Conservation (phyloP, 2,329 filamentous ascomycete species). For the Nemania sp. region DNA sequence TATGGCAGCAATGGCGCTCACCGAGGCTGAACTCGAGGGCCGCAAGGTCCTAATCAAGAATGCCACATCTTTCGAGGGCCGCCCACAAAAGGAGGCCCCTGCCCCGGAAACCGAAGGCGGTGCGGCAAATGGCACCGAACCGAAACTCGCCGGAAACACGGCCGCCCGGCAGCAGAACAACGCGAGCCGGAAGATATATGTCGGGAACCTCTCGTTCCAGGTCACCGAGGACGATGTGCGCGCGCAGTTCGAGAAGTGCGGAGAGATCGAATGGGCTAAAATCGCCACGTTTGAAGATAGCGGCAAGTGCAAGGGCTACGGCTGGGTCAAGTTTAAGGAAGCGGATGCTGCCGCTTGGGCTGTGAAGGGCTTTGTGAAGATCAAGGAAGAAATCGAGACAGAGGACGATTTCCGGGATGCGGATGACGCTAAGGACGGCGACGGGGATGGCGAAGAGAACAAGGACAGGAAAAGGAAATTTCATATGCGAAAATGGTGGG, state of each 20-base stretch:
- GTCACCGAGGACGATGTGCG: conserved; percentile 83
- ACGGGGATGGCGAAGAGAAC: conserved; percentile 56
- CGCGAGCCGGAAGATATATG: conserved; percentile 85
- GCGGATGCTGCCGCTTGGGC: conserved; percentile 79
- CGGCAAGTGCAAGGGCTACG: conserved; percentile 98
- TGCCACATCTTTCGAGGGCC: conserved; percentile 88
- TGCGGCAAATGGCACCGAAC: conserved; percentile 45
- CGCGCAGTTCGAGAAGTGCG: conserved; percentile 86
- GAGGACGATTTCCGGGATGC: conserved; percentile 69
- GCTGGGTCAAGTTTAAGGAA: conserved; percentile 91
- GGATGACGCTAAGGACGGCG: conserved; percentile 50
- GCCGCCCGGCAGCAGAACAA: conserved; percentile 55
- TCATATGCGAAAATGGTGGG: conserved; percentile 80
- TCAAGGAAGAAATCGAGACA: conserved; percentile 73
- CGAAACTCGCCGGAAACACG: conserved; percentile 29
- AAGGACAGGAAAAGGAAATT: conserved; percentile 64
- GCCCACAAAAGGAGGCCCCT: conserved; percentile 72
- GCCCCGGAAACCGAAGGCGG: conserved; percentile 52
- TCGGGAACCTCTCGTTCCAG: conserved; percentile 89
- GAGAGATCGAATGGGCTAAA: conserved; percentile 83
- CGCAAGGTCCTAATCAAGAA: conserved; percentile 94
- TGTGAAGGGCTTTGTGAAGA: conserved; percentile 83
- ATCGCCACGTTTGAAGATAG: conserved; percentile 96
- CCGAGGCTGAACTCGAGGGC: conserved; percentile 82
- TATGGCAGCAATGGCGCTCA: conserved; percentile 83